phyloP scores from a whole-genome alignment of 169 alveolate genomes.

The Plasmodium billcollinsi region DNA sequence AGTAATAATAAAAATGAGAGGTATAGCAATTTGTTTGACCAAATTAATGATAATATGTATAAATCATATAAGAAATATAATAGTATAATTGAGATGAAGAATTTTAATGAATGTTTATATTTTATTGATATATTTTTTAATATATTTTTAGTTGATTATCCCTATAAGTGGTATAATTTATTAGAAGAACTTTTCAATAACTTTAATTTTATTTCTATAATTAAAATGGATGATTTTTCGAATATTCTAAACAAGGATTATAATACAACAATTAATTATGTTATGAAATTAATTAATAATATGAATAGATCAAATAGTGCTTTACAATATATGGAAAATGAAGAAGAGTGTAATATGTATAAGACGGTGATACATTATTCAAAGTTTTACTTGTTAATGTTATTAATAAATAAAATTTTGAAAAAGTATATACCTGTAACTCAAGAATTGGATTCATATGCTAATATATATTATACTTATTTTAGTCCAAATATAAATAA shows the following conservation, averaged over 20 bases:
- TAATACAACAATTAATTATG: conserved; percentile 29
- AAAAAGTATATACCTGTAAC: conserved; percentile 51
- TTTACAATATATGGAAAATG: conserved; percentile 3
- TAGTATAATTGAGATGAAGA: conserved; percentile 62
- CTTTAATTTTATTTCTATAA: conserved; percentile 58
- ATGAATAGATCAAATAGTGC: conserved; percentile 4
- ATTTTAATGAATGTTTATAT: conserved; percentile 68
- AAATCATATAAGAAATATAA: conserved; percentile 63
- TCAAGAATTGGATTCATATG: conserved; percentile 8
- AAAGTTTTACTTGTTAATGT: conserved; percentile 46
- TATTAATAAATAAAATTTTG: conserved; percentile 48
- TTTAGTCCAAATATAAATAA: conserved; percentile 43
- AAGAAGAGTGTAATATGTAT: conserved; percentile 5
- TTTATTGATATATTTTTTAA: conserved; percentile 69
- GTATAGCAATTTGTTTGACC: background rate
- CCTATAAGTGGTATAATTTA: conserved; percentile 57
- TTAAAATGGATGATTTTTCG: conserved; percentile 15
- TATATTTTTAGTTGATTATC: conserved; percentile 51
- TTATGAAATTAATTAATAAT: conserved; percentile 17
- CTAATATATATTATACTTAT: conserved; percentile 53
- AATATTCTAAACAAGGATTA: conserved; percentile 40
- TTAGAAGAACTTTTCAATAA: conserved; percentile 28
- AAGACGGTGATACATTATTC: conserved; percentile 45
- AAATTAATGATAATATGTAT: conserved; percentile 55
- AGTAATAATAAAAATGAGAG: background rate